Percentiles rank a stretch among this genome's conserved stretches.
These are phyloP conservation scores for Candida cerambycidarum DNA, from an alignment of 805 yeast species.

Conservation along the genomic window DNA sequence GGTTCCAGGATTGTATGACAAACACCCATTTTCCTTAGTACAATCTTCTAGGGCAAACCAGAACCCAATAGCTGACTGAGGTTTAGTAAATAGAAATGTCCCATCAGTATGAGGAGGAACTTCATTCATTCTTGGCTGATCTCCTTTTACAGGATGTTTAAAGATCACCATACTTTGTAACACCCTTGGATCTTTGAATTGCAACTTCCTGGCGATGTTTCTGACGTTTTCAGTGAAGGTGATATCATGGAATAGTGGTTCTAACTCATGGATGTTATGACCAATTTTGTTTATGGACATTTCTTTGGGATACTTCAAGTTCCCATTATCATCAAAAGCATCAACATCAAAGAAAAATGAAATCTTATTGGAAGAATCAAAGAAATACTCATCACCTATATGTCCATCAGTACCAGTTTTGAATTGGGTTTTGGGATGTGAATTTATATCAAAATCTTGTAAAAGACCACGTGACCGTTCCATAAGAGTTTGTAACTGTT, in stretches of 20 bases:
- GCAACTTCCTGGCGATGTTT: constrained; percentile 51
- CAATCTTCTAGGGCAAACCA: constrained; percentile 84
- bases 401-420: constrained; percentile 60
- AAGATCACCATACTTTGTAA: constrained; percentile 78
- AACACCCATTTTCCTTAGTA: constrained; percentile 63
- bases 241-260: constrained; percentile 46
- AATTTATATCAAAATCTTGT: constrained; percentile 46
- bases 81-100: constrained; percentile 68
- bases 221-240: constrained; percentile 53
- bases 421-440: constrained; percentile 71
- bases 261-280: constrained; percentile 67
- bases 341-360: constrained; percentile 70
- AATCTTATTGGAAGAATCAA: constrained; percentile 67
- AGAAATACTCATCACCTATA: constrained; percentile 71
- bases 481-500: constrained; percentile 42
- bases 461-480: constrained; percentile 46
- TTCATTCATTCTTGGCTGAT: constrained; percentile 48
- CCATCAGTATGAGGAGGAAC: constrained; percentile 82
- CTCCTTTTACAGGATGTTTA: constrained; percentile 56
- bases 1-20: constrained; percentile 68
- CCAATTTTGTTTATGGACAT: constrained; percentile 74
- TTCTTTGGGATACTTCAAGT: constrained; percentile 51
- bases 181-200: constrained; percentile 64
- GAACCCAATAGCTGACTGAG: constrained; percentile 71
- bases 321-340: constrained; percentile 57